Evolutionary conservation across 1,284 basidiomycete species (phyloP).

Genomic region (Trichosporon asahii): DNA sequence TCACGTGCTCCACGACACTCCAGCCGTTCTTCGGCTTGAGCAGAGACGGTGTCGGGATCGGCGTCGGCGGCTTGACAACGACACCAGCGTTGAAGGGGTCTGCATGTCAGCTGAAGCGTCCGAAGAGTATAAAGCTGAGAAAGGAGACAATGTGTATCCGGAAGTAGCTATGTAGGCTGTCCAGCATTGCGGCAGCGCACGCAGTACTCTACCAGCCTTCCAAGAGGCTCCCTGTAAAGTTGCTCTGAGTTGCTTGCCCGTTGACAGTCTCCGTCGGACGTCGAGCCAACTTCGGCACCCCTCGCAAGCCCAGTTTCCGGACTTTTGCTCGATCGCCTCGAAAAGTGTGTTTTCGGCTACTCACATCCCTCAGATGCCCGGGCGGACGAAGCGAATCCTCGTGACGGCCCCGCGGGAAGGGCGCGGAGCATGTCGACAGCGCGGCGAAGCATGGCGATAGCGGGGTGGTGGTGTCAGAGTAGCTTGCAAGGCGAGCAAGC

Average conservation of each 20-base stretch:
- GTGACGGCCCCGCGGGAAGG: slow-evolving; percentile 4
- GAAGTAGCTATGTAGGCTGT: neutral
- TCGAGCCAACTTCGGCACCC: neutral
- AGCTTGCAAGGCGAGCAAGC: neutral
- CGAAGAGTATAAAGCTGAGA: neutral
- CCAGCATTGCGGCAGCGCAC: neutral
- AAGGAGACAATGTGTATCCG: too few relatives aligned
- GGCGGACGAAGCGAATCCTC: slow-evolving; percentile 5
- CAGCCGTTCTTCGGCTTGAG: slow-evolving; percentile 62
- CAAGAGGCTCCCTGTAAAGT: neutral
- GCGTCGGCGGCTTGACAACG: slow-evolving; percentile 56
- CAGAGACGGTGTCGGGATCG: slow-evolving; percentile 48
- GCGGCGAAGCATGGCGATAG: neutral
- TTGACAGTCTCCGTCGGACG: neutral
- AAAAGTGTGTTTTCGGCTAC: neutral
- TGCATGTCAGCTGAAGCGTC: slow-evolving; percentile 24
- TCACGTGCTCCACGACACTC: slow-evolving; percentile 72
- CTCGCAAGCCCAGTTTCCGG: neutral
- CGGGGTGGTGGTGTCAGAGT: neutral
- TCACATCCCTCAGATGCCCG: slow-evolving; percentile 3
- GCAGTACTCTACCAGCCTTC: neutral
- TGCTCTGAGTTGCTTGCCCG: neutral
- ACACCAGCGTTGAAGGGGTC: slow-evolving; percentile 75
- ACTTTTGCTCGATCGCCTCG: neutral
- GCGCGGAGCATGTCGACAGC: slow-evolving; percentile 3